Conservation (phyloP, 73 alveolate genomes). For the Tetrahymena borealis region DNA sequence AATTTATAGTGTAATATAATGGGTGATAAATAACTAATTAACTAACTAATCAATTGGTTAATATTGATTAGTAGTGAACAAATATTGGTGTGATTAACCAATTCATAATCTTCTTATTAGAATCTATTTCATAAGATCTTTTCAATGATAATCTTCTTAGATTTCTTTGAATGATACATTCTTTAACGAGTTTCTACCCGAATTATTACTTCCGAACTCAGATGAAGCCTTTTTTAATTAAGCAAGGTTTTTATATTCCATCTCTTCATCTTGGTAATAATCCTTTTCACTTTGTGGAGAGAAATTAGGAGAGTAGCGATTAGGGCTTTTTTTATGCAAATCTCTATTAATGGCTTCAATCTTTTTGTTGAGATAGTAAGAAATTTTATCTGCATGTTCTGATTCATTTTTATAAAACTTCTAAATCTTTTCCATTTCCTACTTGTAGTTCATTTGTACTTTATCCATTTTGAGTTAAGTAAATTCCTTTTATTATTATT, state of each 20-base stretch:
- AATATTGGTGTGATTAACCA: no score
- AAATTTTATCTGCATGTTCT: background rate
- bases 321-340: background rate
- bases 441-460: background rate
- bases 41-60: no score
- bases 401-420: background rate
- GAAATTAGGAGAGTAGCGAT: background rate
- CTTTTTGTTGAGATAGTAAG: background rate
- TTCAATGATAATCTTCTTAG: no score
- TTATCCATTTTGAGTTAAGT: background rate
- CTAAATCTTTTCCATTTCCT: background rate
- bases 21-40: no score
- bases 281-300: background rate
- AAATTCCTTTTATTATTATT: background rate
- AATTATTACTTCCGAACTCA: no score
- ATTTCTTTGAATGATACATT: no score
- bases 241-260: background rate
- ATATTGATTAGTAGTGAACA: no score
- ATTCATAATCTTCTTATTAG: no score
- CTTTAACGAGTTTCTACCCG: no score
- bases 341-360: background rate
- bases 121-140: no score
- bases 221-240: no score
- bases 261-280: background rate
- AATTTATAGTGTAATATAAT: no score